Conservation (phyloP, 2,329 filamentous ascomycete genomes). For the Phialemonium atrogriseum region DNA sequence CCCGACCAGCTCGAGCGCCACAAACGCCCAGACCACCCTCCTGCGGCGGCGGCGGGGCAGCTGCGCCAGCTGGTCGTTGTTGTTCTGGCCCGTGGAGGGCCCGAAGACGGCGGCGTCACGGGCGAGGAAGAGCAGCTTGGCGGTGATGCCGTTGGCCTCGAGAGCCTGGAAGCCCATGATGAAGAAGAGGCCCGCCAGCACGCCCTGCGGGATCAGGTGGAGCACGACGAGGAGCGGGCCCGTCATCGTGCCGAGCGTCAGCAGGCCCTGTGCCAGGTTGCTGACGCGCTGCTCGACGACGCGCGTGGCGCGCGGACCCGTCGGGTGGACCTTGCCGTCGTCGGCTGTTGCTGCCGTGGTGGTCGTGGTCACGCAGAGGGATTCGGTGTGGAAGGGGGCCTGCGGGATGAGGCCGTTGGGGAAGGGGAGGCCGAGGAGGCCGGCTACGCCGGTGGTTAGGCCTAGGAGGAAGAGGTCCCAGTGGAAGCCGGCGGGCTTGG, state of each 20-base stretch:
- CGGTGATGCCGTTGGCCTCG: constrained; percentile 67
- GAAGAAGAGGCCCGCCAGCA: constrained; percentile 75
- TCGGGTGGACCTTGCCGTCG: constrained; percentile 47
- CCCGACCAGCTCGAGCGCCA: constrained; percentile 57
- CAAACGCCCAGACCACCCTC: constrained; percentile 61
- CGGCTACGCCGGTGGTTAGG: constrained; percentile 66
- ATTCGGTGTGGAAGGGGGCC: constrained; percentile 73
- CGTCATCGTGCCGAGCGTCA: constrained; percentile 73
- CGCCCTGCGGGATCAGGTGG: constrained; percentile 70
- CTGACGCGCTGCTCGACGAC: constrained; percentile 74
- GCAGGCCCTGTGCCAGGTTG: constrained; percentile 68
- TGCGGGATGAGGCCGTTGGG: constrained; percentile 80
- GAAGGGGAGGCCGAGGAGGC: constrained; percentile 69
- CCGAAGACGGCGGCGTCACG: constrained; percentile 59
- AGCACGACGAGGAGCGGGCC: constrained; percentile 66
- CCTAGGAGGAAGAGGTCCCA: constrained; percentile 80
- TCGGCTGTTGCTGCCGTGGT: constrained; percentile 45
- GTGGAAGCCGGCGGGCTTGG: constrained; percentile 76
- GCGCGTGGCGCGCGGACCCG: constrained; percentile 44
- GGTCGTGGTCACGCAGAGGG: constrained; percentile 65
- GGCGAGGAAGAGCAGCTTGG: constrained; percentile 62
- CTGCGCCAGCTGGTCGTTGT: constrained; percentile 52
- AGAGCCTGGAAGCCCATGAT: constrained; percentile 77
- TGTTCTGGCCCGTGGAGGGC: constrained; percentile 29
- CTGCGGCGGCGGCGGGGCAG: constrained; percentile 46